These are phyloP conservation scores for Patellifolia procumbens DNA, from an alignment of 179 eudicot genomes.

Conservation along the genomic window DNA sequence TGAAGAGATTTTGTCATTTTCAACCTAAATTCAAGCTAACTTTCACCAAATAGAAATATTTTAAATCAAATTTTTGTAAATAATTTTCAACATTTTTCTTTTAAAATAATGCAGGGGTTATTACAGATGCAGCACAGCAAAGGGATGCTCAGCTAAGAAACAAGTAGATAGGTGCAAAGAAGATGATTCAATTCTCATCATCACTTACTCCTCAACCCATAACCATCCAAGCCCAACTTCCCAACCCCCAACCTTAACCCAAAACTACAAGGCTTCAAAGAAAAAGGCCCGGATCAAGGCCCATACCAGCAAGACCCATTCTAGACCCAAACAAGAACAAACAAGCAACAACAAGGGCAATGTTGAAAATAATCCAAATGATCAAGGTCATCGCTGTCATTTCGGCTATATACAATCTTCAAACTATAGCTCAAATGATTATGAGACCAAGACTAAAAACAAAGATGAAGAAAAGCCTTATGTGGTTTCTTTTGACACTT, in stretches of 20 bases:
- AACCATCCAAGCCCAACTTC: constrained; percentile 49
- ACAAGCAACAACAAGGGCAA: constrained; percentile 2
- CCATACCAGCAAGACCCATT: not conserved
- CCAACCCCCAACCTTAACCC: constrained; percentile 6
- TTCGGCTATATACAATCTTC: constrained; percentile 14
- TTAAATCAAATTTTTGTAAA: too few species aligned
- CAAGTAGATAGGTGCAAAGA: constrained; percentile 51
- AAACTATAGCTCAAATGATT: constrained; percentile 1
- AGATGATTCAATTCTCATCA: constrained; percentile 41
- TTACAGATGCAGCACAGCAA: constrained; percentile 46
- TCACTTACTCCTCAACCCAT: constrained; percentile 63
- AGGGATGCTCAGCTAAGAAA: constrained; percentile 43
- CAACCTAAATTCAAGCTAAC: too few species aligned
- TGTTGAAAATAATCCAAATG: constrained; percentile 8
- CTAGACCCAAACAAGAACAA: constrained; percentile 23
- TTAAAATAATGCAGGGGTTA: constrained; percentile 46
- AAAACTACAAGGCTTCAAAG: constrained; percentile 1
- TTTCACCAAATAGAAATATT: too few species aligned
- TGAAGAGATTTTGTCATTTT: too few species aligned
- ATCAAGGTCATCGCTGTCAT: constrained; percentile 12
- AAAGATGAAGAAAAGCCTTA: constrained; percentile 39
- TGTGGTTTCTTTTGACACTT: constrained; percentile 34
- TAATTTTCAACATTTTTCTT: not conserved
- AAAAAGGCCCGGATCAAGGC: constrained; percentile 12
- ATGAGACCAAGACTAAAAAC: constrained; percentile 4